phyloP scores from a whole-genome alignment of 116 monocot genomes.

The Phalaenopsis hybrid region DNA sequence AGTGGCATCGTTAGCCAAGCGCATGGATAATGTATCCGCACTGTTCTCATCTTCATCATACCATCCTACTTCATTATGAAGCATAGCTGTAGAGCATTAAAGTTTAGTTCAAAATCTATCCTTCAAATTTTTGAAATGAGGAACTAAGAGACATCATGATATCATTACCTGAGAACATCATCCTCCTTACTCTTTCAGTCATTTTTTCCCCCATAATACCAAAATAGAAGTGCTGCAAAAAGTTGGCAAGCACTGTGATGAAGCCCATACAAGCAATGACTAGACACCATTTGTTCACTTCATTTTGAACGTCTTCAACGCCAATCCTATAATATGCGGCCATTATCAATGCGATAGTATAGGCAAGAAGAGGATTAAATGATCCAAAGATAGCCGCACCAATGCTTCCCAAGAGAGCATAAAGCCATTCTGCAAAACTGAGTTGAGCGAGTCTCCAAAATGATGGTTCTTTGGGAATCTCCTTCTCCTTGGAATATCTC shows the following conservation, averaged over 20 bases:
- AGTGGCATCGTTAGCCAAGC: slow-evolving; percentile 96
- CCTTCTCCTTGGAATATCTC: slow-evolving; percentile 26
- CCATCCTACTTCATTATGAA: slow-evolving; percentile 97
- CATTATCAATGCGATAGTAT: slow-evolving; percentile 74
- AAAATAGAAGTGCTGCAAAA: slow-evolving; percentile 99
- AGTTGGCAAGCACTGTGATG: slow-evolving; percentile 91
- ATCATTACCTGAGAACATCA: slow-evolving; percentile 97
- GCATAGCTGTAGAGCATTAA: slow-evolving; percentile 55
- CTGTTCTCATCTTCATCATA: slow-evolving; percentile 97
- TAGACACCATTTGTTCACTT: slow-evolving; percentile 96
- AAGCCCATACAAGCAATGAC: slow-evolving; percentile 90
- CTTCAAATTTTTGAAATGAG: not conserved
- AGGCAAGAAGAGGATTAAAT: slow-evolving; percentile 96
- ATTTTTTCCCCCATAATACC: slow-evolving; percentile 99
- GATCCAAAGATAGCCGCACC: slow-evolving; percentile 99
- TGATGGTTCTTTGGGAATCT: slow-evolving; percentile 56
- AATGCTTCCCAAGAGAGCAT: slow-evolving; percentile 86
- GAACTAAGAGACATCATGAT: not conserved
- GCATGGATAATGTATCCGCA: slow-evolving; percentile 93
- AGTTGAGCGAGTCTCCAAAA: slow-evolving; percentile 91
- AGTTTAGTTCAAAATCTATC: slow-evolving; percentile 10
- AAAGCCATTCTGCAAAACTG: slow-evolving; percentile 94
- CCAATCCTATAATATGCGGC: slow-evolving; percentile 72
- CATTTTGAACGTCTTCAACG: slow-evolving; percentile 37
- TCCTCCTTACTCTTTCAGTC: slow-evolving; percentile 93